Evolutionary conservation across 805 yeast genomes (phyloP).

Genomic region (Naumovozyma dairenensis): DNA sequence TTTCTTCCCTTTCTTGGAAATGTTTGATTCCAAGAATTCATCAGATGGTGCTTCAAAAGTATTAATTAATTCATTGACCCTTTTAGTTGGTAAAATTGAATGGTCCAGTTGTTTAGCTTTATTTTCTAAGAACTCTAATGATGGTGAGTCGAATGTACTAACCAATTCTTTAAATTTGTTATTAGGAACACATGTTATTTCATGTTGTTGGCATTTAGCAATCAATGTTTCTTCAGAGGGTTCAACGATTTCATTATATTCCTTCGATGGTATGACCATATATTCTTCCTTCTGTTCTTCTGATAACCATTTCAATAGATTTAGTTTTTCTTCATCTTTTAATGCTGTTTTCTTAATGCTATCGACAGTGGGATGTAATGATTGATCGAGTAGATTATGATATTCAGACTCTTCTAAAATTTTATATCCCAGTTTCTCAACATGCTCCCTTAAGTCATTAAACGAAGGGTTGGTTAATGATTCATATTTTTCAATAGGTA

Average conservation of each 20-base stretch:
- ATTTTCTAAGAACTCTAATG: slow-evolving; percentile 17
- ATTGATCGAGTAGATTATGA: too few relatives aligned
- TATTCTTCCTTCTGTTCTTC: neutral
- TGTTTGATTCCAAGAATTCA: slow-evolving; percentile 1
- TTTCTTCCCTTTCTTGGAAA: neutral
- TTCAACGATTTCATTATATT: neutral
- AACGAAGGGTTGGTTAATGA: neutral
- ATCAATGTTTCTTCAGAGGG: neutral
- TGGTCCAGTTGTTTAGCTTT: slow-evolving; percentile 12
- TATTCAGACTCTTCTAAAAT: too few relatives aligned
- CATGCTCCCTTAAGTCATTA: too few relatives aligned
- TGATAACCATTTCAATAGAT: neutral
- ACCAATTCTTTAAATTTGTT: neutral
- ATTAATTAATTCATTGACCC: neutral
- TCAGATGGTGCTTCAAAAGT: slow-evolving; percentile 1
- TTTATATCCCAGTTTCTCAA: too few relatives aligned
- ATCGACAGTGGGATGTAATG: too few relatives aligned
- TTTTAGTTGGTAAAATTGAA: neutral
- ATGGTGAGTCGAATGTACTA: slow-evolving; percentile 8
- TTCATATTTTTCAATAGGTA: neutral
- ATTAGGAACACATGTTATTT: neutral
- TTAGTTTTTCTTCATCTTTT: neutral
- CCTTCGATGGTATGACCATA: neutral
- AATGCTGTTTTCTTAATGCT: neutral
- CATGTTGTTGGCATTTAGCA: neutral